Evolutionary conservation across 2,329 filamentous ascomycete genomes (phyloP).

Genomic region (Claviceps fusiformis): DNA sequence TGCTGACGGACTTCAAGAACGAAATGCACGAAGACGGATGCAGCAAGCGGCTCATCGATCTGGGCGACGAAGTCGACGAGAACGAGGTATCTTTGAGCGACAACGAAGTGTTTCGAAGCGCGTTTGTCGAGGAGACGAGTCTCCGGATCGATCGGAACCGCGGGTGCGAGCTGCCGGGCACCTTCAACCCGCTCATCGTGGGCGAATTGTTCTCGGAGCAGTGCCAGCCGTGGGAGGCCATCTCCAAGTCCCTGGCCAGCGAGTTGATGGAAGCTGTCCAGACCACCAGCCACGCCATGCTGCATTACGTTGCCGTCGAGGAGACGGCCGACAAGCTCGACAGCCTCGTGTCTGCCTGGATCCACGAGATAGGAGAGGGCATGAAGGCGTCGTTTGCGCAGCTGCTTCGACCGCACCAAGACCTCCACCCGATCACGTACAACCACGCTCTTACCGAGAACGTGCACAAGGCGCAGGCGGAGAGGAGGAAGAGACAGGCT

Average conservation of each 20-base stretch:
- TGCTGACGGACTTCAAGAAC: slow-evolving; percentile 26
- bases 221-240: slow-evolving; percentile 36
- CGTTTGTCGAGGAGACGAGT: slow-evolving; percentile 11
- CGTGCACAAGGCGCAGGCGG: slow-evolving; percentile 17
- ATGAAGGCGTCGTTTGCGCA: slow-evolving; percentile 28
- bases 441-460: slow-evolving; percentile 31
- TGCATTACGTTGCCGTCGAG: slow-evolving; percentile 8
- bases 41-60: slow-evolving; percentile 13
- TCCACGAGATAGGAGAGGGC: slow-evolving; percentile 8
- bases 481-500: slow-evolving; percentile 4
- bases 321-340: slow-evolving; percentile 7
- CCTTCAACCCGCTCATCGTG: slow-evolving; percentile 46
- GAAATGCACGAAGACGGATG: slow-evolving; percentile 30
- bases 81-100: neutral
- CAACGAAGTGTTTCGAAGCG: slow-evolving; percentile 1
- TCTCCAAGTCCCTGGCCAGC: slow-evolving; percentile 19
- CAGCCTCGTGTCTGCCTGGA: slow-evolving; percentile 7
- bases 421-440: slow-evolving; percentile 38
- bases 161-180: slow-evolving; percentile 43
- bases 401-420: slow-evolving; percentile 29
- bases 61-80: slow-evolving; percentile 11
- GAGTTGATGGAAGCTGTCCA: slow-evolving; percentile 6
- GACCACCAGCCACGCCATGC: slow-evolving; percentile 2
- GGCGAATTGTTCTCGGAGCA: slow-evolving; percentile 48
- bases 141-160: slow-evolving; percentile 10